A percentile compares a stretch with the other conserved stretches of the same genome.
These are phyloP conservation scores for Zymoseptoria crescenta DNA, from an alignment of 2,329 filamentous ascomycete genomes.

Conservation along the genomic window DNA sequence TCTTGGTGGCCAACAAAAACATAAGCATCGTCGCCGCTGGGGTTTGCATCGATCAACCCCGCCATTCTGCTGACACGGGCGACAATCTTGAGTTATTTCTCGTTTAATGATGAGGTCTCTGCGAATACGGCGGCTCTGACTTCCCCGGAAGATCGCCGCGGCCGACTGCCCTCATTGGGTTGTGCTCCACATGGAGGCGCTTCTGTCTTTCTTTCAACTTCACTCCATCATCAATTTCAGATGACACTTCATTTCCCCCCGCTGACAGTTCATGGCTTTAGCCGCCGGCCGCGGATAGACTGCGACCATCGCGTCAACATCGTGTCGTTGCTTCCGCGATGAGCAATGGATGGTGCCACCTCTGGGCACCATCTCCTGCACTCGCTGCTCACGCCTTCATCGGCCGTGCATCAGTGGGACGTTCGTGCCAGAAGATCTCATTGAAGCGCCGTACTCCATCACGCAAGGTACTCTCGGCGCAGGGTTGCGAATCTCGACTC, in stretches of 20 bases:
- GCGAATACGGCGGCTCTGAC: background rate
- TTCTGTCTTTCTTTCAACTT: background rate
- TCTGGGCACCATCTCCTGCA: too few relatives aligned
- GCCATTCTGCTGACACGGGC: background rate
- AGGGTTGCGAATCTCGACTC: background rate
- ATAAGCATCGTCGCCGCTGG: conserved; percentile 4
- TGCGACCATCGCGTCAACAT: background rate
- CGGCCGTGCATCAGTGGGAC: too few relatives aligned
- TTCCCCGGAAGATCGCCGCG: background rate
- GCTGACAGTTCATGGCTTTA: background rate
- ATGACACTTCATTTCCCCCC: background rate
- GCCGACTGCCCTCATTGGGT: background rate
- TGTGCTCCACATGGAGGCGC: background rate
- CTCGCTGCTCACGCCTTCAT: too few relatives aligned
- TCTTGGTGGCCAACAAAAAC: conserved; percentile 5
- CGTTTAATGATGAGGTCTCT: background rate
- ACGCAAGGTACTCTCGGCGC: background rate
- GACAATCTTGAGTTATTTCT: background rate
- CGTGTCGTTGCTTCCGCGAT: background rate
- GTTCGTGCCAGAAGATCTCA: background rate
- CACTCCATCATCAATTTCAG: background rate
- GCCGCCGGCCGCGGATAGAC: background rate
- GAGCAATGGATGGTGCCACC: background rate
- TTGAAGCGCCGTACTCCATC: background rate
- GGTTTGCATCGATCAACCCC: background rate